phyloP scores from a whole-genome alignment of 1,139 yeast species.

The Scheffersomyces cryptocercus region DNA sequence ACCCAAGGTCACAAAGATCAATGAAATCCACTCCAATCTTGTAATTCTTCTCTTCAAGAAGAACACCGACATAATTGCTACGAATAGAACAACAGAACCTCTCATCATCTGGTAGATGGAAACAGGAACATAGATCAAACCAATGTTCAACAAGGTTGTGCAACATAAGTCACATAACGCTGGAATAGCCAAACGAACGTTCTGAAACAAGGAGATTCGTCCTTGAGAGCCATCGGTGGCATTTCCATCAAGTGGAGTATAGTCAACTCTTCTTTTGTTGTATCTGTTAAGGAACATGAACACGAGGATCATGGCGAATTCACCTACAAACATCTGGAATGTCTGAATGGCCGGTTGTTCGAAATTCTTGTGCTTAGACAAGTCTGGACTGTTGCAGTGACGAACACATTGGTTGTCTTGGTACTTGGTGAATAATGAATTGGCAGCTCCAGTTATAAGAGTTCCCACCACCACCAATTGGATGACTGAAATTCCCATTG shows the following conservation, averaged over 20 bases:
- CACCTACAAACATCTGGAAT: constrained; percentile 81
- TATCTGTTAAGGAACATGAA: constrained; percentile 34
- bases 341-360: constrained; percentile 84
- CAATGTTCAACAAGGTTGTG: constrained; percentile 77
- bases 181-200: constrained; percentile 52
- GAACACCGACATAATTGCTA: constrained; percentile 67
- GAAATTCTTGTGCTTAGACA: constrained; percentile 44
- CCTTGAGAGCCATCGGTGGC: constrained; percentile 7
- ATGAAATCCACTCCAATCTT: constrained; percentile 68
- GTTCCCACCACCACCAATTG: constrained; percentile 36
- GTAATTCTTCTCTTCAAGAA: constrained; percentile 60
- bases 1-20: constrained; percentile 62
- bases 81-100: constrained; percentile 76
- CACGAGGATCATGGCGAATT: constrained; percentile 52
- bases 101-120: constrained; percentile 84
- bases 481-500: not conserved
- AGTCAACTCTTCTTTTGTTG: constrained; percentile 14
- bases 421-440: constrained; percentile 72
- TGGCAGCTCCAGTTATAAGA: constrained; percentile 69
- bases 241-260: constrained; percentile 15
- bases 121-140: constrained; percentile 75
- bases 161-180: constrained; percentile 72
- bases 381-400: constrained; percentile 51
- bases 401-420: constrained; percentile 77
- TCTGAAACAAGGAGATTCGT: constrained; percentile 20